Percentiles rank a stretch among this genome's conserved stretches.
phyloP scores from a whole-genome alignment of 2,329 filamentous ascomycete genomes.

The Fusarium hainanense region DNA sequence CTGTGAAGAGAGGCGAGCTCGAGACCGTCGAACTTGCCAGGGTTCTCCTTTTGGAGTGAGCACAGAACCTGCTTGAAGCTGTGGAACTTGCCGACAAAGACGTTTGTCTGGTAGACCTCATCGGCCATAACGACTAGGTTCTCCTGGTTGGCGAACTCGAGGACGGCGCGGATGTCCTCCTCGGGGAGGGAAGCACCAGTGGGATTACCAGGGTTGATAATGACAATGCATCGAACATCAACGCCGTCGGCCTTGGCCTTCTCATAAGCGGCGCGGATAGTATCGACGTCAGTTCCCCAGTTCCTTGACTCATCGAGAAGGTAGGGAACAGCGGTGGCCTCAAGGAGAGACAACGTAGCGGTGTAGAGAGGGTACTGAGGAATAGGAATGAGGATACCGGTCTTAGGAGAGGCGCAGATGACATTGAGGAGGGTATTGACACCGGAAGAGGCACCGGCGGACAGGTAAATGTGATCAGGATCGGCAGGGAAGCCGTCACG shows the following conservation, averaged over 20 bases:
- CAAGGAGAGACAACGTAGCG: constrained; percentile 85
- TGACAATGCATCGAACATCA: constrained; percentile 91
- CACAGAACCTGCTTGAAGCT: constrained; percentile 94
- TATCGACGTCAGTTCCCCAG: constrained; percentile 89
- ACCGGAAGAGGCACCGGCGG: constrained; percentile 89
- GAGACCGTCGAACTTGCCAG: constrained; percentile 82
- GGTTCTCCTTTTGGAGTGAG: constrained; percentile 78
- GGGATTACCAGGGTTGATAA: constrained; percentile 99
- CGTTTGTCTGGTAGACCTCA: constrained; percentile 99
- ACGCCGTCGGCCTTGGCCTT: constrained; percentile 81
- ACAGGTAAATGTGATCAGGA: constrained; percentile 86
- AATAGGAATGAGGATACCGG: constrained; percentile 92
- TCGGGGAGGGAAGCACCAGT: constrained; percentile 87
- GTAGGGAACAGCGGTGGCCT: constrained; percentile 91
- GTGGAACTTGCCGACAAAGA: constrained; percentile 93
- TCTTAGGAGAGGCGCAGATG: constrained; percentile 80
- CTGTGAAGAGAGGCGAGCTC: constrained; percentile 94
- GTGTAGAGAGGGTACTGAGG: constrained; percentile 99
- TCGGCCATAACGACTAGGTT: constrained; percentile 91
- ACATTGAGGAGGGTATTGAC: constrained; percentile 94
- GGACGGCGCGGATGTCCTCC: constrained; percentile 83
- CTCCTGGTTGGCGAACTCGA: constrained; percentile 87
- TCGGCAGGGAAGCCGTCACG: constrained; percentile 90
- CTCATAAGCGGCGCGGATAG: constrained; percentile 78
- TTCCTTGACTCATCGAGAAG: constrained; percentile 86